phyloP scores from a whole-genome alignment of 371 early-diverging fungal species.

The Blastocladiella emersonii region DNA sequence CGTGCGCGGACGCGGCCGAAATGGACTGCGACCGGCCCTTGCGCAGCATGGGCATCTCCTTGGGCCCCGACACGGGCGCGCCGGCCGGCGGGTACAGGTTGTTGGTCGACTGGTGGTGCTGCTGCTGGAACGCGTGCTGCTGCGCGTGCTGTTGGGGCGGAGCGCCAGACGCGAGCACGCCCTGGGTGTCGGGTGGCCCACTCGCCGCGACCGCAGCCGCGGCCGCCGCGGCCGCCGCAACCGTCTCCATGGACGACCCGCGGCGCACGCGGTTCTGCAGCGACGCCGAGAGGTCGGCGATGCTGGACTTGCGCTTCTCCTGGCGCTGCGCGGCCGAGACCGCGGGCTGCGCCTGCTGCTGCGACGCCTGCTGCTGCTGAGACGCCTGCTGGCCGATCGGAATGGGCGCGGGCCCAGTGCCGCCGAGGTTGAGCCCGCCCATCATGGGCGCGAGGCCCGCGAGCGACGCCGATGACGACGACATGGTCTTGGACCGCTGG shows the following conservation, averaged over 20 bases:
- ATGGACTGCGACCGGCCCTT: neutral
- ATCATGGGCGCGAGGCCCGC: no score
- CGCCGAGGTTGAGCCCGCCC: neutral
- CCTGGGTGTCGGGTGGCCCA: neutral
- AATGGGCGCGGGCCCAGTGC: neutral
- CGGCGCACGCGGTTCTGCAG: neutral
- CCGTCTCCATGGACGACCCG: neutral
- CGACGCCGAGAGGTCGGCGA: neutral
- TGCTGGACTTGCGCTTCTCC: constrained; percentile 1
- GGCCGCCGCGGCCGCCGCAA: neutral
- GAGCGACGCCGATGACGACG: no score
- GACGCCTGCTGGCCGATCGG: no score
- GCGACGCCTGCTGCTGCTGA: no score
- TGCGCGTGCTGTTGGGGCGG: neutral
- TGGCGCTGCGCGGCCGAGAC: neutral
- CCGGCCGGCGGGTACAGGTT: neutral
- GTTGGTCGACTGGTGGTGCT: neutral
- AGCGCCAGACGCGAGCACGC: neutral
- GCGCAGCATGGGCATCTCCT: neutral
- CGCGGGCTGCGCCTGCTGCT: neutral
- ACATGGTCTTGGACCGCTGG: neutral
- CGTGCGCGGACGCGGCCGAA: neutral
- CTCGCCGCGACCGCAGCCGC: neutral
- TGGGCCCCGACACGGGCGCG: neutral
- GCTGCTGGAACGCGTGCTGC: no score